Conservation (phyloP, 208 protist species). For the Leishmania braziliensis region DNA sequence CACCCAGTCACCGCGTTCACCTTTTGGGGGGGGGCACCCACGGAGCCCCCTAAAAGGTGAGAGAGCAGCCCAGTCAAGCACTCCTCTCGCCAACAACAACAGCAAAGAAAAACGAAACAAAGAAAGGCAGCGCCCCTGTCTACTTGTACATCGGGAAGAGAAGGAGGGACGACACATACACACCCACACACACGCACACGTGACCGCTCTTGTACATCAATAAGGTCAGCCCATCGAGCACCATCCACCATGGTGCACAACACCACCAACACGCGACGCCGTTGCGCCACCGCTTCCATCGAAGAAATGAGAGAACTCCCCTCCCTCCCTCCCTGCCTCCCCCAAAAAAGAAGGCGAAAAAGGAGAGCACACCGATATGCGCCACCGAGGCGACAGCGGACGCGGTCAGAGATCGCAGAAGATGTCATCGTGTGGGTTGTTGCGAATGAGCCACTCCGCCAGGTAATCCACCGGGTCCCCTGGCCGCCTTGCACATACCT, state of each 20-base stretch:
- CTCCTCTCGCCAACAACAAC: not conserved
- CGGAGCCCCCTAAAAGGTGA: not conserved
- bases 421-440: conserved; percentile 91
- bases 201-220: too few species aligned
- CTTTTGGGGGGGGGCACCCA: not conserved
- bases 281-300: too few species aligned
- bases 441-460: conserved; percentile 90
- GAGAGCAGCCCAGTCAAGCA: not conserved
- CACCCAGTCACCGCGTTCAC: not conserved
- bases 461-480: conserved; percentile 95
- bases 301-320: too few species aligned
- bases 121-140: not conserved
- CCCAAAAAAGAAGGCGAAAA: conserved; percentile 1
- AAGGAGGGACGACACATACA: not conserved
- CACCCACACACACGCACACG: not conserved
- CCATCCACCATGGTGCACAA: not conserved
- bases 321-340: too few species aligned
- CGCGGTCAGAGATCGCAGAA: conserved; percentile 46
- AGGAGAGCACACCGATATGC: not conserved
- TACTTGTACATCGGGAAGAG: conserved; percentile 9
- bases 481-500: conserved; percentile 90
- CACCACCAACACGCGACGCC: too few species aligned
- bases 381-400: not conserved
- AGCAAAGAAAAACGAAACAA: not conserved
- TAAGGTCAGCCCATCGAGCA: too few species aligned